A percentile compares a stretch with the other conserved stretches of the same genome.
These are phyloP conservation scores for Neocatenulostroma microsporum DNA, from an alignment of 2,329 filamentous ascomycete species.

Conservation along the genomic window DNA sequence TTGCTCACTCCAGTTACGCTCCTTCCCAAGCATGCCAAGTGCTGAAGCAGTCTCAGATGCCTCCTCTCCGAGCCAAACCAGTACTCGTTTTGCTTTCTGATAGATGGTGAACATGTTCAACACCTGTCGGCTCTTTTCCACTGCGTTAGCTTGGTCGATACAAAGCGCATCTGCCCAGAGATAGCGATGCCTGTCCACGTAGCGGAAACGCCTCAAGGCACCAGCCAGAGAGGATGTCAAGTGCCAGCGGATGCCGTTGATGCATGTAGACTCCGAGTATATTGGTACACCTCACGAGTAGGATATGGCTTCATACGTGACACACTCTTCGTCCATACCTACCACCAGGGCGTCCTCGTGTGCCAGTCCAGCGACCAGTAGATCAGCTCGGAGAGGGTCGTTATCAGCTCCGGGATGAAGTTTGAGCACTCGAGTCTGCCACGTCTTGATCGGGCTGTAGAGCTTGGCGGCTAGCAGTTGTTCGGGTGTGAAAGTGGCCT, in stretches of 20 bases:
- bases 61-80: conserved; percentile 12
- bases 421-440: too few relatives aligned
- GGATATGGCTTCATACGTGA: conserved; percentile 2
- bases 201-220: background rate
- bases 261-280: too few relatives aligned
- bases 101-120: conserved; percentile 11
- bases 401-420: too few relatives aligned
- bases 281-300: conserved; percentile 1
- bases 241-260: background rate
- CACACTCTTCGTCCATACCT: background rate
- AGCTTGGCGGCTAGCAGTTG: too few relatives aligned
- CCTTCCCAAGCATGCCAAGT: too few relatives aligned
- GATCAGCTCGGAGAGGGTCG: too few relatives aligned
- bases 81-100: conserved; percentile 3
- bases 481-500: too few relatives aligned
- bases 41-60: too few relatives aligned
- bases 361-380: background rate
- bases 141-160: conserved; percentile 11
- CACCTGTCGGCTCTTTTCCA: conserved; percentile 10
- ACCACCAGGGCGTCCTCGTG: background rate
- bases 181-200: background rate
- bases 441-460: too few relatives aligned
- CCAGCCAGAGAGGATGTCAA: too few relatives aligned
- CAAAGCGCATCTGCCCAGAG: conserved; percentile 14
- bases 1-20: too few relatives aligned